Base-by-base conservation (phyloP, 306 rosid genomes). In the Ormosia semicastrata region DNA sequence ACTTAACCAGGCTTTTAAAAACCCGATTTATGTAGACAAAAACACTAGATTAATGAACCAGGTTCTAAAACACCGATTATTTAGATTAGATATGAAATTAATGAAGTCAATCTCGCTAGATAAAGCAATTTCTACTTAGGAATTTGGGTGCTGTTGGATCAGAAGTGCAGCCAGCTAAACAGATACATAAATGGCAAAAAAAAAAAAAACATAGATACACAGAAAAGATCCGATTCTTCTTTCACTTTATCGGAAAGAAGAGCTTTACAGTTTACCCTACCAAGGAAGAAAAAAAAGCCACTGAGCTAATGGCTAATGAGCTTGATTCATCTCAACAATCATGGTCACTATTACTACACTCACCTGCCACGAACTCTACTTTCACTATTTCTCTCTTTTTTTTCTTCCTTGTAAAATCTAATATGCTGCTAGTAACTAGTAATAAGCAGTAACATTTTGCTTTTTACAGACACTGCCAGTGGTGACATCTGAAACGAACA, bases 191-290 rank as follows among this genome's bases (percentile, higher is more conserved):
- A 75, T 43, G 62, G 53, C 52, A 39, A 12, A 62, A 82, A 74
- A 76, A 76, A 75, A 36, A 29, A 47, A 60, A 37, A 83, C 73
- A 72, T 46, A 50, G 46, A 74, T 18, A 77, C 24, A 83, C 73
- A 73, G 79, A 85, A 82, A 82, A 85, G 80, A 67, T 81, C 77
- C 68, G 66, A 81, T 82, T 82, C 80, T 82, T 75, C 88, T 83
- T 80, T 86, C 77, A 76, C 84, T 76, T 81, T 69, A 82, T 66
- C 5, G 52, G 71, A 90, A 88, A 85, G 87, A 75, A 64, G 85
- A 81, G 87, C 88, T 86, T 90, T 82, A 80, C 86, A 68, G 46
- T 83, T 81, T 84, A 84, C 78, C 79, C 85, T 50, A 72, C 73
- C 44, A 58, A 43, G 63, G 52, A 7, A 75, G 24, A 30, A 44